These are phyloP conservation scores for Colletotrichum liaoningense DNA, from an alignment of 2,329 filamentous ascomycete genomes.

Conservation along the genomic window DNA sequence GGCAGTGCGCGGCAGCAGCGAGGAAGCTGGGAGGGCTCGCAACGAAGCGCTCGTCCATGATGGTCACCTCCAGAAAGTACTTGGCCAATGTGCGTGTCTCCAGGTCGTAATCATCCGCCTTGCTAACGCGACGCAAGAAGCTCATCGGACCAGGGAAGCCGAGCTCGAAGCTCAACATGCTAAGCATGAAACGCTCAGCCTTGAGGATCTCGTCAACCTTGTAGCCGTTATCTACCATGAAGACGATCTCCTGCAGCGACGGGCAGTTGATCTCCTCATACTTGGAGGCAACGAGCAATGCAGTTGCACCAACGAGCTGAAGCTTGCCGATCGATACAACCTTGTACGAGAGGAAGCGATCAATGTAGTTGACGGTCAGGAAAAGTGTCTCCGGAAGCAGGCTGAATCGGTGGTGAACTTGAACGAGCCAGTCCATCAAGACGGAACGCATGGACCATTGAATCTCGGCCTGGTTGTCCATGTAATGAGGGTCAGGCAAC, in stretches of 20 bases:
- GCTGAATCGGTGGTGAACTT: slow-evolving; percentile 92
- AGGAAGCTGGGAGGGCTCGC: slow-evolving; percentile 90
- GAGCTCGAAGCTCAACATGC: slow-evolving; percentile 93
- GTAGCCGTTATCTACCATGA: slow-evolving; percentile 97
- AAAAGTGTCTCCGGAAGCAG: slow-evolving; percentile 95
- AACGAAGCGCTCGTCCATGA: slow-evolving; percentile 98
- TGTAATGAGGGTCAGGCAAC: slow-evolving; percentile 92
- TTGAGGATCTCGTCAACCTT: slow-evolving; percentile 92
- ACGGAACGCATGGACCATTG: slow-evolving; percentile 99
- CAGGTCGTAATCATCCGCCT: slow-evolving; percentile 96
- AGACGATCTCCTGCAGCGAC: slow-evolving; percentile 93
- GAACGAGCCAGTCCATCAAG: slow-evolving; percentile 97
- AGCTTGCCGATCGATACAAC: slow-evolving; percentile 95
- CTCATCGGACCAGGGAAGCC: slow-evolving; percentile 99
- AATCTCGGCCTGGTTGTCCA: slow-evolving; percentile 97
- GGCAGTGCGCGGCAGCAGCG: slow-evolving; percentile 90
- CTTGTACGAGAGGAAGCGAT: slow-evolving; percentile 94
- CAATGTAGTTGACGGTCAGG: slow-evolving; percentile 95
- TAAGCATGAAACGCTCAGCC: slow-evolving; percentile 98
- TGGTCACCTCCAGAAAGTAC: slow-evolving; percentile 95
- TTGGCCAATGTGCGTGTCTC: slow-evolving; percentile 96
- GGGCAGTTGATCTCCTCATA: slow-evolving; percentile 99
- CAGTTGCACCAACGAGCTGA: slow-evolving; percentile 95
- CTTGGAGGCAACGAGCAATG: slow-evolving; percentile 95
- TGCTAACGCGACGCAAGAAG: slow-evolving; percentile 96